Evolutionary conservation across 768 basidiomycete genomes (phyloP), one percentile per base, ranked within the genome.

Genomic region (Leccinum obscurum): DNA sequence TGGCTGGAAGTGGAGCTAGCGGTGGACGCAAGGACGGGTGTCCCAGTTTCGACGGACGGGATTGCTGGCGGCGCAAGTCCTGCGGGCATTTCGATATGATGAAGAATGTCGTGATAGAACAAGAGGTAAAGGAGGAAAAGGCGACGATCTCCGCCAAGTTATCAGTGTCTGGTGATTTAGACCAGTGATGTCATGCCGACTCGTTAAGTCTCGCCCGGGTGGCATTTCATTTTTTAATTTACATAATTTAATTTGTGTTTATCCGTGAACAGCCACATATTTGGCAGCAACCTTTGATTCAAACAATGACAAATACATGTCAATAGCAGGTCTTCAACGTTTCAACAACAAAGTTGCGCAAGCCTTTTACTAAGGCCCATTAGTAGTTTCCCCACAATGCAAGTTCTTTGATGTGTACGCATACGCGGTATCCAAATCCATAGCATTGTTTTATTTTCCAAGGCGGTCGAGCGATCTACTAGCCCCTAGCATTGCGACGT

Each of bases 111-210:
- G 22, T 6, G 30, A 11, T 20, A 15, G n/a, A 37, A 13, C 7
- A 26, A 51, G 26, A 48, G 8, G 37, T 15, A 22, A 44, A 34
- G 39, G 24, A 26, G 34, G 32, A 7, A 37, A 34, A 30, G 6
- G 35, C 52, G 49, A 63, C 6, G 50, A 54, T 39, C 53, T 59
- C 41, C 58, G 54, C 49, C 49, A 58, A 61, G 35, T 58, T 24
- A 28, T 15, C 8, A 13, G 35, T n/a, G 24, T 56, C 51, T 60
- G 44, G 54, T 11, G 39, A 41, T 15, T 14, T 50, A 34, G 34
- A 55, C 65, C 50, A 57, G 44, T 70, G 69, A 70, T 72, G 69
- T 70, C 69, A 70, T 70, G 65, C 65, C 67, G 68, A 52, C 6
- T 26, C 8, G 17, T 32, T 51, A 54, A 34, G 24, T 46, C 0